phyloP scores from a whole-genome alignment of 1,284 basidiomycete genomes.

The Malassezia pachydermatis region DNA sequence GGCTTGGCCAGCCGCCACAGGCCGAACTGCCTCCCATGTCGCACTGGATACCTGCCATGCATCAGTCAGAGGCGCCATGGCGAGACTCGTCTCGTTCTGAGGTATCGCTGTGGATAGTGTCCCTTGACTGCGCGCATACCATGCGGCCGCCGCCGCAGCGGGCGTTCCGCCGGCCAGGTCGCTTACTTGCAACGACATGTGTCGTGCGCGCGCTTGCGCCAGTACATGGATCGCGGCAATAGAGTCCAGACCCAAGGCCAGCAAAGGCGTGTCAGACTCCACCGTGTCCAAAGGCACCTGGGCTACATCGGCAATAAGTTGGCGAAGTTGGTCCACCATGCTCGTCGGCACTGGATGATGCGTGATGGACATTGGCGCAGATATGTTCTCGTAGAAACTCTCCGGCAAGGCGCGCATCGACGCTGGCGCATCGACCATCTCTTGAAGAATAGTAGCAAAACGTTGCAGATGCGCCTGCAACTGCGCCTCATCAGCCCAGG shows the following conservation, averaged over 20 bases:
- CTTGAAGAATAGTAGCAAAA: constrained; percentile 17
- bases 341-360: not conserved
- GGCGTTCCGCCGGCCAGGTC: constrained; percentile 31
- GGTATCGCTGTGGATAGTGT: not conserved
- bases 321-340: constrained; percentile 11
- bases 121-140: not conserved
- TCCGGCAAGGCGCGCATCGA: not conserved
- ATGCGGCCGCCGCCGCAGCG: constrained; percentile 15
- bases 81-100: not conserved
- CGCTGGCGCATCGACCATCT: not conserved
- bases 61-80: not conserved
- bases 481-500: constrained; percentile 11
- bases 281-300: constrained; percentile 16
- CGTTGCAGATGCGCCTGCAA: constrained; percentile 16
- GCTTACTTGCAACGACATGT: constrained; percentile 23
- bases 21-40: constrained; percentile 24
- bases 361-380: not conserved
- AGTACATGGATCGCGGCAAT: constrained; percentile 40
- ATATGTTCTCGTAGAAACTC: not conserved
- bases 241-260: constrained; percentile 38
- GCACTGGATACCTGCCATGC: not conserved
- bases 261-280: constrained; percentile 21
- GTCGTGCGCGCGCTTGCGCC: constrained; percentile 23
- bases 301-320: constrained; percentile 21
- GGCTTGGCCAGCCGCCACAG: constrained; percentile 30